Percentiles rank a stretch among this genome's conserved stretches.
Conservation (phyloP, 2,329 filamentous ascomycete genomes). For the Grosmannia serpens region DNA sequence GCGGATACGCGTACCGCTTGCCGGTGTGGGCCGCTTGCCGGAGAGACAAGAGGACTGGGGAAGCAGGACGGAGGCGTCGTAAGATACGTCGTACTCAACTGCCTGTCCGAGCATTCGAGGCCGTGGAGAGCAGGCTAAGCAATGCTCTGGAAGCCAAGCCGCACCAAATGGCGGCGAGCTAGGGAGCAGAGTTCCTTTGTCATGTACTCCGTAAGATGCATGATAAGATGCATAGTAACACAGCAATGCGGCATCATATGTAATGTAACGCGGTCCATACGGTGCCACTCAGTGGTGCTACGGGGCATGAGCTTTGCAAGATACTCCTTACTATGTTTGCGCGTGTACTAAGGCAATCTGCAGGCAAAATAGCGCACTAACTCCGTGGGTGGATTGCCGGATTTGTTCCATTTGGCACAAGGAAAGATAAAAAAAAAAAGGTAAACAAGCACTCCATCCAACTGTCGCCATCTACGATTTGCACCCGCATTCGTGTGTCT, state of each 20-base stretch:
- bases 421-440: background rate
- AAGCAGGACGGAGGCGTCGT: background rate
- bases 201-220: too few species aligned
- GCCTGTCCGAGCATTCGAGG: too few species aligned
- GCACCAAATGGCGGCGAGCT: too few species aligned
- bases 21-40: background rate
- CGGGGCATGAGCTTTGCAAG: background rate
- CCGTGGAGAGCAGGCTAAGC: too few species aligned
- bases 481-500: too few species aligned
- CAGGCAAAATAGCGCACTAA: background rate
- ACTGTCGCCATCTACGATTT: too few species aligned
- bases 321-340: background rate
- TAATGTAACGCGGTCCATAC: too few species aligned
- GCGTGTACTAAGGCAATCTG: background rate
- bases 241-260: too few species aligned
- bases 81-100: background rate
- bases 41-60: background rate
- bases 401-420: background rate
- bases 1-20: background rate
- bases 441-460: background rate
- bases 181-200: too few species aligned
- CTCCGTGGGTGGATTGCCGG: background rate
- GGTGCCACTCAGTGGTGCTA: background rate
- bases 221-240: too few species aligned
- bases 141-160: background rate